These are phyloP conservation scores for Fusarium sp. DNA, from an alignment of 2,329 filamentous ascomycete genomes.

Conservation along the genomic window DNA sequence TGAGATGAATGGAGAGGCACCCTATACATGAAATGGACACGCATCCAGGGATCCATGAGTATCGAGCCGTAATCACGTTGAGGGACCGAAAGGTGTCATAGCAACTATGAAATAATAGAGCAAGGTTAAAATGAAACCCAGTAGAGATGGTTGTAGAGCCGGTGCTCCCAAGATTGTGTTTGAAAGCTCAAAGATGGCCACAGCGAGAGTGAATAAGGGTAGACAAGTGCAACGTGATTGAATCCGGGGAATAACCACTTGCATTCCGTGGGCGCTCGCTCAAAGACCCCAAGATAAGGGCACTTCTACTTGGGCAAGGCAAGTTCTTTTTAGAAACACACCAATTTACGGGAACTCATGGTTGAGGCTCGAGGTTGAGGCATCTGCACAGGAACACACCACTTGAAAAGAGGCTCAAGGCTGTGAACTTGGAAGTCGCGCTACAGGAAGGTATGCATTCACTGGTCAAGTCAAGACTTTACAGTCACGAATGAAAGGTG, in stretches of 20 bases:
- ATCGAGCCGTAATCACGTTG: not conserved
- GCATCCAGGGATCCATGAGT: not conserved
- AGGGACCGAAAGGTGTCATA: not conserved
- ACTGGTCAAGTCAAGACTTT: not conserved
- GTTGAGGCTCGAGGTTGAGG: not conserved
- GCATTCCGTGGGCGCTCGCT: accelerated
- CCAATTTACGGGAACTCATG: not conserved
- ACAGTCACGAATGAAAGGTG: not conserved
- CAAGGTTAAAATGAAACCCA: not conserved
- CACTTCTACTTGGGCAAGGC: not conserved
- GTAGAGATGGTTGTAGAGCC: not conserved
- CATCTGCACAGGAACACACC: not conserved
- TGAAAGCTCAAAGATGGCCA: not conserved
- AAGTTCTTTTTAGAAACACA: not conserved
- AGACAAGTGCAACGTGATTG: accelerated
- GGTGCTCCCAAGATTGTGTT: not conserved
- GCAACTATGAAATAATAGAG: not conserved
- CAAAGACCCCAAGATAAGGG: not conserved
- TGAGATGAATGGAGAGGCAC: not conserved
- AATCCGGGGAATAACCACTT: not conserved
- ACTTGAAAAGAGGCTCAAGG: not conserved
- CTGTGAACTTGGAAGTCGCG: not conserved
- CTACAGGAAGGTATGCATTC: not conserved
- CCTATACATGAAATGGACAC: not conserved
- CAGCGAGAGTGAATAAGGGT: not conserved